A percentile compares a stretch with the other conserved stretches of the same genome.
Evolutionary conservation across 2,329 filamentous ascomycete genomes (phyloP).

Genomic region (Cryphonectria nitschkei): DNA sequence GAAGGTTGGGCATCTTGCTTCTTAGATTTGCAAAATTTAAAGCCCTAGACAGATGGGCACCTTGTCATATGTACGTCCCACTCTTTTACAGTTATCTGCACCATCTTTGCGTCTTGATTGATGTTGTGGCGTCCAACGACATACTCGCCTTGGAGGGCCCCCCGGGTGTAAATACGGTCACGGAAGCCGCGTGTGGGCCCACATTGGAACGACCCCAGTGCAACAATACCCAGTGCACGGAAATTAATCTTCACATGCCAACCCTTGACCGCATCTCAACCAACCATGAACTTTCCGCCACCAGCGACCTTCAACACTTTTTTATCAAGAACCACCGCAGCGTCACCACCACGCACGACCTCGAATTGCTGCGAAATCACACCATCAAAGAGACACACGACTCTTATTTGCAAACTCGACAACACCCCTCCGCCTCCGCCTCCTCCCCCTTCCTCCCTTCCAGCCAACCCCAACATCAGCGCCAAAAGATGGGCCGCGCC

Average conservation of each 20-base stretch:
- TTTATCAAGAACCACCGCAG: background rate
- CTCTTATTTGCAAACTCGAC: background rate
- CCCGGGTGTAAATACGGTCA: background rate
- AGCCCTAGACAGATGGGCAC: background rate
- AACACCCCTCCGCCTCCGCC: conserved; percentile 26
- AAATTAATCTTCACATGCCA: conserved; percentile 11
- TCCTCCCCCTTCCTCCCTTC: no score
- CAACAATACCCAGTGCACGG: background rate
- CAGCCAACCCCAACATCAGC: background rate
- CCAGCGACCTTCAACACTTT: background rate
- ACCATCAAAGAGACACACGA: background rate
- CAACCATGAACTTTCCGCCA: conserved; percentile 5
- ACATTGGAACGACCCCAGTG: background rate
- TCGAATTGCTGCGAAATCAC: background rate
- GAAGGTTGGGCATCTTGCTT: background rate
- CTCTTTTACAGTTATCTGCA: background rate
- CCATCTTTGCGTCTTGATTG: background rate
- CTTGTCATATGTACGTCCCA: background rate
- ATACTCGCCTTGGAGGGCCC: background rate
- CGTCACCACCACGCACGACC: background rate
- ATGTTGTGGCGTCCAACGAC: background rate
- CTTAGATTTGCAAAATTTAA: background rate
- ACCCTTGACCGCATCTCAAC: background rate
- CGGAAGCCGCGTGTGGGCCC: background rate
- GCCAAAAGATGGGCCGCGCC: conserved; percentile 78